Conservation (phyloP, 2,329 filamentous ascomycete species). For the Pochonia chlamydosporia region DNA sequence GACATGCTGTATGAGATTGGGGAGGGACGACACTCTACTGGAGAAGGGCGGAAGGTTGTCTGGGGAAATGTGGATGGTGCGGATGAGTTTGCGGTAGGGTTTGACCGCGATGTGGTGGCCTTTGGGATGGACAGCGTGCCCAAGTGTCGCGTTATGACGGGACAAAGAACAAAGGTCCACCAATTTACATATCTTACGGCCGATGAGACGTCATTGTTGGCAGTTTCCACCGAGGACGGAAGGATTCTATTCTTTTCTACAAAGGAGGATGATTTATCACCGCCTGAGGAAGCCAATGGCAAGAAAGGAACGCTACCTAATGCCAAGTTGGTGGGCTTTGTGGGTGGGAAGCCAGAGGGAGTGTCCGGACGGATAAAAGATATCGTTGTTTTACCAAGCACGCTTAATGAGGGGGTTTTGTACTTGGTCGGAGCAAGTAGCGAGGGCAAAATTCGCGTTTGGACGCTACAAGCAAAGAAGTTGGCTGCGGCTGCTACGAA, state of each 20-base stretch:
- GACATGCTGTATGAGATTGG: slow-evolving; percentile 68
- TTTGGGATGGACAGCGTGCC: slow-evolving; percentile 86
- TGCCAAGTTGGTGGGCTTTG: slow-evolving; percentile 64
- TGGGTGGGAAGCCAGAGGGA: slow-evolving; percentile 68
- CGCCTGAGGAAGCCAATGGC: slow-evolving; percentile 26
- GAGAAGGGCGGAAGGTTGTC: slow-evolving; percentile 75
- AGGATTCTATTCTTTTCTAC: slow-evolving; percentile 79
- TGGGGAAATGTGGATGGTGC: slow-evolving; percentile 68
- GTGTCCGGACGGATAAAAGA: slow-evolving; percentile 78
- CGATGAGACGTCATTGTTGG: slow-evolving; percentile 52
- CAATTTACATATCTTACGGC: slow-evolving; percentile 66
- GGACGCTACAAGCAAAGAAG: slow-evolving; percentile 50
- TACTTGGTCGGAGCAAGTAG: slow-evolving; percentile 73
- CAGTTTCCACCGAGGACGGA: slow-evolving; percentile 86
- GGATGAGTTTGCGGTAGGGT: slow-evolving; percentile 83
- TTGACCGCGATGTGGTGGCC: slow-evolving; percentile 77
- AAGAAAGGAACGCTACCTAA: slow-evolving; percentile 37
- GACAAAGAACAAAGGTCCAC: slow-evolving; percentile 73
- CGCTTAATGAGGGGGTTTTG: slow-evolving; percentile 31
- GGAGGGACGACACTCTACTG: slow-evolving; percentile 69
- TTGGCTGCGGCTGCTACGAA: slow-evolving; percentile 26
- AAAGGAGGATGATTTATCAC: slow-evolving; percentile 39
- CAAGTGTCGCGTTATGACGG: slow-evolving; percentile 65
- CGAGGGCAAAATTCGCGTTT: slow-evolving; percentile 78
- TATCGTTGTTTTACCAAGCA: slow-evolving; percentile 59